Base-by-base conservation (phyloP, 176 grass and related monocot genomes). In the Cymbopogon citratus region DNA sequence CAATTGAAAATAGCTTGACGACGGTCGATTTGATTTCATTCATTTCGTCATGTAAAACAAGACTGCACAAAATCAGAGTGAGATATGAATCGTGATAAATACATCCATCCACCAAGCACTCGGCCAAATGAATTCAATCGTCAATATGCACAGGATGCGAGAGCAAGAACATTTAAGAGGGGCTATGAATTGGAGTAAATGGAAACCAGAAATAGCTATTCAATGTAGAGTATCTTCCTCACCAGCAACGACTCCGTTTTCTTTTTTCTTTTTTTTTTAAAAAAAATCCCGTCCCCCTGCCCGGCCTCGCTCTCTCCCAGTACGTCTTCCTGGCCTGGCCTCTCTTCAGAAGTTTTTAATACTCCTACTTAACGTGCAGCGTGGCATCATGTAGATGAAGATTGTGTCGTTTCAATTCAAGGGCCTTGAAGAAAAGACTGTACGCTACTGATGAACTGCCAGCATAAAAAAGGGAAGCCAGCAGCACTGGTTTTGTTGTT, bases 111-210 rank as follows among this genome's bases (percentile, higher is more conserved):
- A 84, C 81, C 86, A 35, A 15, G 59, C 35, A 36, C 86, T 84
- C 80, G 36, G 67, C 75, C 74, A 59, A 84, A 84, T 84, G 87
- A 88, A 88, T 84, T 88, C 81, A 59, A 84, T 79, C 72, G 81
- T n/a, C n/a, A n/a, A 88, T 66, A 74, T 65, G 68, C 51, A 39
- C 75, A 84, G 75, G 61, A 88, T 68, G 76, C 7, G 28, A 82
- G 68, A 82, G 52, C 35, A 45, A 72, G 36, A 60, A 80, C 81
- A 88, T 88, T 88, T 29, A 88, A 88, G 87, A 68, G 39, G 31
- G 31, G 80, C 86, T 66, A 79, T 88, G 67, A 84, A 88, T 84
- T n/a, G 80, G 66, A 88, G 80, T 88, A 83, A 88, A 83, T 83
- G 86, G 67, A 65, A 88, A 79, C 59, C 80, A 79, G 80, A 83